A percentile compares a stretch with the other conserved stretches of the same genome.
These are phyloP conservation scores for Exutisphaerella laricina DNA, from an alignment of 2,329 filamentous ascomycete genomes.

Conservation along the genomic window DNA sequence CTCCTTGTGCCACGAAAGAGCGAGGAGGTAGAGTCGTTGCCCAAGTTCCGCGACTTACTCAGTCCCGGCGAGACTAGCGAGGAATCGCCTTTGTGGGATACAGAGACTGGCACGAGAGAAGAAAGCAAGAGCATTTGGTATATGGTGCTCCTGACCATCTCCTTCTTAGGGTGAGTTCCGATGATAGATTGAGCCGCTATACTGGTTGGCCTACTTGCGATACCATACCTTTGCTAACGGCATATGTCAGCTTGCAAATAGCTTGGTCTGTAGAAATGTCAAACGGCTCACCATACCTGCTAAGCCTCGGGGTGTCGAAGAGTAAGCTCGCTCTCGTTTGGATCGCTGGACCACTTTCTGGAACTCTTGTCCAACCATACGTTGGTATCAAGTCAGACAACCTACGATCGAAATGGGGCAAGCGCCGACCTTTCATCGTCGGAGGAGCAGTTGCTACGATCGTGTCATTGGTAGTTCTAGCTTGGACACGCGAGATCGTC, in stretches of 20 bases:
- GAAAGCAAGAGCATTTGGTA: slow-evolving; percentile 73
- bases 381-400: slow-evolving; percentile 51
- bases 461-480: slow-evolving; percentile 44
- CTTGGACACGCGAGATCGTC: slow-evolving; percentile 53
- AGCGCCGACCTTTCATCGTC: slow-evolving; percentile 49
- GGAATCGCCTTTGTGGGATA: slow-evolving; percentile 42
- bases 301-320: slow-evolving; percentile 49
- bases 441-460: slow-evolving; percentile 47
- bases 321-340: slow-evolving; percentile 49
- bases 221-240: slow-evolving; percentile 4
- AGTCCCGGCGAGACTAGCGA: slow-evolving; percentile 34
- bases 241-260: slow-evolving; percentile 64
- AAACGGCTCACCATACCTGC: slow-evolving; percentile 67
- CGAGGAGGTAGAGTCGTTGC: slow-evolving; percentile 19
- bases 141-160: slow-evolving; percentile 76
- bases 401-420: slow-evolving; percentile 45
- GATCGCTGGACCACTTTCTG: slow-evolving; percentile 52
- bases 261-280: slow-evolving; percentile 95
- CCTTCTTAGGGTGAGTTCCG: slow-evolving; percentile 62
- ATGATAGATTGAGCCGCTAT: background rate
- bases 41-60: slow-evolving; percentile 12
- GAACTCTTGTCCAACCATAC: slow-evolving; percentile 50
- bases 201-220: background rate
- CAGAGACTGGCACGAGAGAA: slow-evolving; percentile 38
- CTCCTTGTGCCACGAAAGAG: slow-evolving; percentile 23